phyloP scores from a whole-genome alignment of 1,284 basidiomycete species.

The Fomitopsis schrenkii region DNA sequence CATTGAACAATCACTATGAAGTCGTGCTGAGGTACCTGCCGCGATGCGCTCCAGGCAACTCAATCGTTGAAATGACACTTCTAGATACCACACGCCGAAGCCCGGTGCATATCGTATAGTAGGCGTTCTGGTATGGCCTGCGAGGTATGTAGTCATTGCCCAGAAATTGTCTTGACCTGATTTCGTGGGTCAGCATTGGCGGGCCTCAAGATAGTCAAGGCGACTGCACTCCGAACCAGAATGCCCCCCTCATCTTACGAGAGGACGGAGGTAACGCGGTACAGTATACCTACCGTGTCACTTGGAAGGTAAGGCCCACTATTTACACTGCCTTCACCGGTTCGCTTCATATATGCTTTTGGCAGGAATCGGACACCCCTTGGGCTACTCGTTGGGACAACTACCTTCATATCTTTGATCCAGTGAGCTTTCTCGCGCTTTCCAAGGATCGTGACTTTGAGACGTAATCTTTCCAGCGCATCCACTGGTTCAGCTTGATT shows the following conservation, averaged over 20 bases:
- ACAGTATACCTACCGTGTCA: constrained; percentile 87
- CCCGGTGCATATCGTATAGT: constrained; percentile 77
- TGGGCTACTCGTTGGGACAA: constrained; percentile 98
- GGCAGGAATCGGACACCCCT: constrained; percentile 76
- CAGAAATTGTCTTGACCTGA: not conserved
- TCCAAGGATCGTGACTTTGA: not conserved
- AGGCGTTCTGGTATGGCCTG: constrained; percentile 89
- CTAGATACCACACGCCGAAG: constrained; percentile 79
- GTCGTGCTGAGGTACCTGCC: constrained; percentile 67
- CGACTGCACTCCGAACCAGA: constrained; percentile 28
- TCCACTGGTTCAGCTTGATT: constrained; percentile 91
- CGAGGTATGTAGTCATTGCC: constrained; percentile 44
- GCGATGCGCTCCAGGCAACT: not conserved
- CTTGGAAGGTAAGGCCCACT: constrained; percentile 67
- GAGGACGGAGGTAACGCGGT: constrained; percentile 66
- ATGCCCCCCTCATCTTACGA: constrained; percentile 52
- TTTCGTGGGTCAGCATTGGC: constrained; percentile 44
- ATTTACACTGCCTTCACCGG: not conserved
- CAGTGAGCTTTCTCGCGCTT: constrained; percentile 24
- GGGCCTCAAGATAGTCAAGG: constrained; percentile 42
- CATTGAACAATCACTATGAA: constrained; percentile 92
- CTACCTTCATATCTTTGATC: constrained; percentile 82
- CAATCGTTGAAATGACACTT: constrained; percentile 6
- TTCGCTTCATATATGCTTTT: not conserved
- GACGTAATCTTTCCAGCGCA: constrained; percentile 34